These are phyloP conservation scores for Leishmania turanica DNA, from an alignment of 208 protist species.

Conservation along the genomic window DNA sequence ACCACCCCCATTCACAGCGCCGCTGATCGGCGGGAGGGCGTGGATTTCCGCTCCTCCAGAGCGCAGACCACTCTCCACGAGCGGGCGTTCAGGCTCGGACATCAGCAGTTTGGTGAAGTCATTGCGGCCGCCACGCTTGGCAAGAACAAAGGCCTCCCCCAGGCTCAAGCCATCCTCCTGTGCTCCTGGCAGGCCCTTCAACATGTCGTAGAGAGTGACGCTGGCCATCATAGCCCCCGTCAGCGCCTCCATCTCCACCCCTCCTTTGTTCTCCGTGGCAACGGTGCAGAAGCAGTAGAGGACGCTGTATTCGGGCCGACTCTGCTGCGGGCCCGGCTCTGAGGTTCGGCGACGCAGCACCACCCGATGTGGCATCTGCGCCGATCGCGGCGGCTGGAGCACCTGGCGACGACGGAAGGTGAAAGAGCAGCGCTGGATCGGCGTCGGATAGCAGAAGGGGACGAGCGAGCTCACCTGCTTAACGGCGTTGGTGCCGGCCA, in stretches of 20 bases:
- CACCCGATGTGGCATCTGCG: constrained; percentile 78
- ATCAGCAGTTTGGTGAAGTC: constrained; percentile 90
- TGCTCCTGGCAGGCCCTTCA: constrained; percentile 67
- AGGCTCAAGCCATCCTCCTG: constrained; percentile 85
- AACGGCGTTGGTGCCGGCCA: constrained; percentile 93
- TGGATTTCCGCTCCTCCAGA: constrained; percentile 1
- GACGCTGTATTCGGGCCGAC: constrained; percentile 62
- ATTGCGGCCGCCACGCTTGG: constrained; percentile 70
- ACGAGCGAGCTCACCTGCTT: constrained; percentile 93
- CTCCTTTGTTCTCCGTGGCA: constrained; percentile 80
- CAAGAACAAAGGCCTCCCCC: constrained; percentile 83
- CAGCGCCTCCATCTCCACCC: constrained; percentile 98
- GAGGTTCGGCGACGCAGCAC: constrained; percentile 65
- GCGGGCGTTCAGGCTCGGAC: constrained; percentile 62
- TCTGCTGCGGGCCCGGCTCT: constrained; percentile 32
- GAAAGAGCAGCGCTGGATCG: constrained; percentile 90
- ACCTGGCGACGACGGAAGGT: constrained; percentile 78
- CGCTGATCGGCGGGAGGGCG: background rate
- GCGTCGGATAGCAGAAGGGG: constrained; percentile 95
- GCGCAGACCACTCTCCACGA: constrained; percentile 20
- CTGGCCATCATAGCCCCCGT: constrained; percentile 90
- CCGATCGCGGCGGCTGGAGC: constrained; percentile 34
- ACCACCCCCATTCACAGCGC: background rate
- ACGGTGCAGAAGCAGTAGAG: constrained; percentile 91
- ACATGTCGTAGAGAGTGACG: constrained; percentile 92